A percentile compares a stretch with the other conserved stretches of the same genome.
Evolutionary conservation across 305 asterid species (phyloP).

Genomic region (Fraxinus albicans): DNA sequence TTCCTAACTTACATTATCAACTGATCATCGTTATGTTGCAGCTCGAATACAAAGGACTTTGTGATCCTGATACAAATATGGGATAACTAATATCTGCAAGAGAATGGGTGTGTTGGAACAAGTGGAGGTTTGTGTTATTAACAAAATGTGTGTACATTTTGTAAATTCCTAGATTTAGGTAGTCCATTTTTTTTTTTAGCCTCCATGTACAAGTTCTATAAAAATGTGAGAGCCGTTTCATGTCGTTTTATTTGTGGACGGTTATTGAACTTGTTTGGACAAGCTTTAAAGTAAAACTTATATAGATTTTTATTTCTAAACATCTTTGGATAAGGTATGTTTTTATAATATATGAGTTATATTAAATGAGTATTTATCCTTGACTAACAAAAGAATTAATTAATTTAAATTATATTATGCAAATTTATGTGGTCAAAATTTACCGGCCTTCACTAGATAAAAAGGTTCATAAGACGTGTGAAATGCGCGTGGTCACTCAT

Average conservation of each 20-base stretch:
- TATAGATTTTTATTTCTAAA: background rate
- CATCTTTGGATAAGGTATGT: background rate
- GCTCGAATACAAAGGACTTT: slow-evolving; percentile 56
- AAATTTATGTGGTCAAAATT: background rate
- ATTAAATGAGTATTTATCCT: background rate
- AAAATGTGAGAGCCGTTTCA: background rate
- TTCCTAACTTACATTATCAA: background rate
- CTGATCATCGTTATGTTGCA: slow-evolving; percentile 29
- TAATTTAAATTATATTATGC: background rate
- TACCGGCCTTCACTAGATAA: background rate
- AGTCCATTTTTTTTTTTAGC: slow-evolving; percentile 9
- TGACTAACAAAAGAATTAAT: background rate
- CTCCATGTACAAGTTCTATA: slow-evolving; percentile 2
- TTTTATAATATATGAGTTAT: background rate
- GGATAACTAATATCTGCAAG: slow-evolving; percentile 17
- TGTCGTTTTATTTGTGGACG: background rate
- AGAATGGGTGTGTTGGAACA: background rate
- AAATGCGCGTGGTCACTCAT: background rate
- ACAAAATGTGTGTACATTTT: slow-evolving; percentile 23
- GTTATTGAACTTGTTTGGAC: background rate
- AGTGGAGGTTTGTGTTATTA: background rate
- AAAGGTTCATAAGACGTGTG: background rate
- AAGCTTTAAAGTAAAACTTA: background rate
- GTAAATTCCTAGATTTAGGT: slow-evolving; percentile 27
- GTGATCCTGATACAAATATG: slow-evolving; percentile 51